Evolutionary conservation across 1,284 basidiomycete genomes (phyloP).

Genomic region (Crocinoboletus sp.): DNA sequence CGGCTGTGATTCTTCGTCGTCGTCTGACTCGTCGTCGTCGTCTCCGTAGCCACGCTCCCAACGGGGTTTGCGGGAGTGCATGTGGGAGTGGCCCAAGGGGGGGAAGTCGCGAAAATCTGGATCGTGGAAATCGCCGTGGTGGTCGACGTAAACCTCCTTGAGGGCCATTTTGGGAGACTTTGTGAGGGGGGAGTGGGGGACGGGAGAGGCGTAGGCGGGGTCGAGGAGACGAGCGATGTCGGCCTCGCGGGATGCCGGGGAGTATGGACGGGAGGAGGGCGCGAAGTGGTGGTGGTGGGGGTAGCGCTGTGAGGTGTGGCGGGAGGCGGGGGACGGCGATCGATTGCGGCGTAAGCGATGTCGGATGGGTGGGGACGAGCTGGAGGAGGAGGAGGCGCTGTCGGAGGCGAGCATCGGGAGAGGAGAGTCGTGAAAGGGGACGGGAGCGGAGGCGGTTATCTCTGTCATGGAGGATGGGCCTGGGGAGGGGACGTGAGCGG

Average conservation of each 20-base stretch:
- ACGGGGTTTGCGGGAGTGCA: conserved; percentile 18
- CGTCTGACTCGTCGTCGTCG: conserved; percentile 29
- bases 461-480: background rate
- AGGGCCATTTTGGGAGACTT: conserved; percentile 25
- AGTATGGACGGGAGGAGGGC: conserved; percentile 24
- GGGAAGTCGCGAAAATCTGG: conserved; percentile 65
- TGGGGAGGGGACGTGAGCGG: conserved; percentile 4
- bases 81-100: conserved; percentile 27
- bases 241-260: conserved; percentile 30
- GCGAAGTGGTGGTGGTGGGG: conserved; percentile 6
- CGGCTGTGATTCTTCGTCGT: conserved; percentile 21
- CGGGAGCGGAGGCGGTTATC: too few relatives aligned
- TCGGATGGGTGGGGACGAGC: conserved; percentile 14
- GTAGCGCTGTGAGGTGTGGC: conserved; percentile 7
- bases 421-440: conserved; percentile 1
- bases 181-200: conserved; percentile 24
- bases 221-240: conserved; percentile 62
- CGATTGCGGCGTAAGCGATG: conserved; percentile 23
- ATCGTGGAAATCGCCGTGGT: conserved; percentile 59
- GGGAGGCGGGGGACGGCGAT: conserved; percentile 25
- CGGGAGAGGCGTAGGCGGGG: conserved; percentile 51
- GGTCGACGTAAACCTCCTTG: conserved; percentile 50
- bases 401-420: conserved; percentile 18
- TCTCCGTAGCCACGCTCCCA: conserved; percentile 26
- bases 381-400: conserved; percentile 18